phyloP scores from a whole-genome alignment of 2,329 filamentous ascomycete species.

The Chaetoscypha palmicola region DNA sequence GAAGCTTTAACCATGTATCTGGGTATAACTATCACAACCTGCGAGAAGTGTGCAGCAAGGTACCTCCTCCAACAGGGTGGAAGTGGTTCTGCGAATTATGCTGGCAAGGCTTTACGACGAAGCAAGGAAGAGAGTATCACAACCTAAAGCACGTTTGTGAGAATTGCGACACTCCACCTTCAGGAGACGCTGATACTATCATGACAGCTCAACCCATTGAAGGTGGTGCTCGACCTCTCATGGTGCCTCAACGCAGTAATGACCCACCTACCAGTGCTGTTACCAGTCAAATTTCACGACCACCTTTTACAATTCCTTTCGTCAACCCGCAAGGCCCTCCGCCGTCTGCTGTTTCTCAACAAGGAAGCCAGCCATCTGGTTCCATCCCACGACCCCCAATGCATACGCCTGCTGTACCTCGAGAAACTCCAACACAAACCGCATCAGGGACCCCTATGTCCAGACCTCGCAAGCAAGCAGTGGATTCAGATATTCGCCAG shows the following conservation, averaged over 20 bases:
- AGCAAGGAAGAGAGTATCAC: slow-evolving; percentile 21
- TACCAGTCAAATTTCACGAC: too few species aligned
- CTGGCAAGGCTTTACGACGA: slow-evolving; percentile 19
- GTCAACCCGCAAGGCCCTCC: neutral
- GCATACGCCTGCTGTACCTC: neutral
- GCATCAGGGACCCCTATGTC: neutral
- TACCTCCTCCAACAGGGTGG: slow-evolving; percentile 9
- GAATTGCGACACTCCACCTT: slow-evolving; percentile 2
- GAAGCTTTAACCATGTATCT: slow-evolving; percentile 1
- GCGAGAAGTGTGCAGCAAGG: slow-evolving; percentile 16
- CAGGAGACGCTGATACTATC: neutral
- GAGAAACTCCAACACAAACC: neutral
- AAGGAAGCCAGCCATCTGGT: neutral
- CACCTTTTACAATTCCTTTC: too few species aligned
- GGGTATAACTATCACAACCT: slow-evolving; percentile 14
- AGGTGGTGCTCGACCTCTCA: too few species aligned
- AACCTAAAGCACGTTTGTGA: slow-evolving; percentile 8
- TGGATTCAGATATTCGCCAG: slow-evolving; percentile 11
- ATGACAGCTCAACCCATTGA: too few species aligned
- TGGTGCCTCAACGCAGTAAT: too few species aligned
- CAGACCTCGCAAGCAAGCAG: slow-evolving; percentile 3
- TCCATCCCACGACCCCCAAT: slow-evolving; percentile 1
- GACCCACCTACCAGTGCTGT: too few species aligned
- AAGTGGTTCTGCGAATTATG: slow-evolving; percentile 19
- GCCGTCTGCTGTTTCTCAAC: neutral